Evolutionary conservation across 2,329 filamentous ascomycete genomes (phyloP), one percentile per base, ranked within the genome.

Genomic region (Neofusicoccum sp.): DNA sequence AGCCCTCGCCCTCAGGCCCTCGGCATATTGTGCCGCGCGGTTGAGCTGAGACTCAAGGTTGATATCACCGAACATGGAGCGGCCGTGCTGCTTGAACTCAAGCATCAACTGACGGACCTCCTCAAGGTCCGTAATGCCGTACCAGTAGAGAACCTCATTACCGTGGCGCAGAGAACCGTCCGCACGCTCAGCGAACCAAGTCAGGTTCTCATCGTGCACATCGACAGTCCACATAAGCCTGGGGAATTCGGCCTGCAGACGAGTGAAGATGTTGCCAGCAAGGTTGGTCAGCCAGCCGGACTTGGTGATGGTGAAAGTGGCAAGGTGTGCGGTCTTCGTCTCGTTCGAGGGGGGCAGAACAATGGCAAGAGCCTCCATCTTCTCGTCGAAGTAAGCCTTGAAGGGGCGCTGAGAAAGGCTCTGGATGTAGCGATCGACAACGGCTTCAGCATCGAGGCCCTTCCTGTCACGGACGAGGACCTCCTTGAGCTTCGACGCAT

Each of bases 141-240:
- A 53, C 75, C 96, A 96, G 90, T 93, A 98, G 71, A 98, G 87
- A 40, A 97, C 91, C 71, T 93, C 91, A 62, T 91, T 91, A 67
- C 91, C 87, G 60, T 88, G 86, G 64, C 89, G 91, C 69, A 97
- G 84, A 76, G 91, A 96, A 61, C 95, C 93, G 68, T 97, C 92
- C 8, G 93, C 89, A 82, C 96, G 96, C 77, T 96, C 93, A 67
- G 96, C 96, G 82, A 98, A 97, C 95, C 93, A 98, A 9, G 91
- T 93, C 69, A 98, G 81, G 75, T 98, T 97, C 83, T 98, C 93
- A 69, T 98, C 93, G 67, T 96, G 89, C 71, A 93, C 89, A 79
- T 90, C 93, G 63, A 97, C 93, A n/a, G 92, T 96, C 93, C 93
- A 99, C 65, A 91, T 89, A 65, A 98, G 83, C 78, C 89, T 91